A percentile compares a stretch with the other conserved stretches of the same genome.
phyloP scores from a whole-genome alignment of 2,329 filamentous ascomycete genomes.

The Amesomyces nigricolor region DNA sequence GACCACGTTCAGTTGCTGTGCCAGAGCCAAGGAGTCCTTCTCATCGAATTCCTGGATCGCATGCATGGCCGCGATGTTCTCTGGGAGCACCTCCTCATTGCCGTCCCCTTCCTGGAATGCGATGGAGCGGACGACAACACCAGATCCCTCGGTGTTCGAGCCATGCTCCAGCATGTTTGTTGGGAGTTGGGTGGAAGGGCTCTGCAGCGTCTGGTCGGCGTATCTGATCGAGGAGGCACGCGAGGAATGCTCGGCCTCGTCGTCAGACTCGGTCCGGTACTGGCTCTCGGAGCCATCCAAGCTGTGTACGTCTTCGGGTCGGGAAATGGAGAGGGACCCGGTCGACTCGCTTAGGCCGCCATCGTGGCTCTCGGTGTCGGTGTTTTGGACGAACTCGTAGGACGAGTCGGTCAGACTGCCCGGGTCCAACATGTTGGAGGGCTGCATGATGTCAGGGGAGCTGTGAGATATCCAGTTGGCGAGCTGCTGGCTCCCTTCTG shows the following conservation, averaged over 20 bases:
- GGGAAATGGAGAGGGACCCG: conserved; percentile 44
- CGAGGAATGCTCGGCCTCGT: conserved; percentile 35
- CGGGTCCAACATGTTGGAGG: conserved; percentile 38
- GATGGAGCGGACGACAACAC: conserved; percentile 34
- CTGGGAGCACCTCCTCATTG: conserved; percentile 30
- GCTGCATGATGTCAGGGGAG: conserved; percentile 52
- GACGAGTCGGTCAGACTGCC: conserved; percentile 51
- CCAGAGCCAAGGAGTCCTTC: conserved; percentile 35
- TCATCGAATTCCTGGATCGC: conserved; percentile 40
- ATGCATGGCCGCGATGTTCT: conserved; percentile 42
- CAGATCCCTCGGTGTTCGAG: conserved; percentile 18
- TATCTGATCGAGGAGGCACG: conserved; percentile 42
- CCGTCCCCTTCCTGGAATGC: conserved; percentile 40
- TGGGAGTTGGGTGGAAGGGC: conserved; percentile 34
- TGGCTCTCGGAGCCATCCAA: conserved; percentile 45
- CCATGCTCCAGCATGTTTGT: conserved; percentile 24
- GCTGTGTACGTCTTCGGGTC: conserved; percentile 48
- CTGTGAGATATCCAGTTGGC: conserved; percentile 56
- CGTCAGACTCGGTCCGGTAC: conserved; percentile 34
- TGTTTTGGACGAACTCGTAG: conserved; percentile 51
- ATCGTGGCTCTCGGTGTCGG: conserved; percentile 47
- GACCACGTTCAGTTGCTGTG: conserved; percentile 30
- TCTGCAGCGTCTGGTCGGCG: conserved; percentile 43
- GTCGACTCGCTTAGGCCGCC: conserved; percentile 45
- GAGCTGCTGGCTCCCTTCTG: conserved; percentile 49